These are phyloP conservation scores for Fusarium staphyleae DNA, from an alignment of 2,329 filamentous ascomycete species.

Conservation along the genomic window DNA sequence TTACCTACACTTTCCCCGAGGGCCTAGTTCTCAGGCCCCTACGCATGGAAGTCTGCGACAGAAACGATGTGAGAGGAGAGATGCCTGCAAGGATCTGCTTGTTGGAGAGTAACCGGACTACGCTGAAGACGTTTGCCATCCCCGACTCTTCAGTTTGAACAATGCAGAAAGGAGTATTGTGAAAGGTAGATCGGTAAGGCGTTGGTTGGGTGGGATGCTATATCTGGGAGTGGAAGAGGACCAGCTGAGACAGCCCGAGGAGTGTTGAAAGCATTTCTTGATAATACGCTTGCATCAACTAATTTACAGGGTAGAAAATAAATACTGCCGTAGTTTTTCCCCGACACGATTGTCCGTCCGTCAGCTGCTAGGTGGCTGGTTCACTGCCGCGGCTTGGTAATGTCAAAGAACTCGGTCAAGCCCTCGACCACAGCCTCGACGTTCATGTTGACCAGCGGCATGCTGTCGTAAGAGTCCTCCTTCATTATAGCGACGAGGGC, in stretches of 20 bases:
- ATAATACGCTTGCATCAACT: conserved; percentile 32
- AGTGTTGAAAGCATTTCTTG: conserved; percentile 16
- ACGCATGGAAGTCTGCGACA: conserved; percentile 60
- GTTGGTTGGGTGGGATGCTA: neutral
- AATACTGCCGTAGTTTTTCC: neutral
- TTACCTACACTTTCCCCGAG: conserved; percentile 40
- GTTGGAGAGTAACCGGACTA: conserved; percentile 55
- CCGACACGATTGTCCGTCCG: neutral
- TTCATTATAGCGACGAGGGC: conserved; percentile 87
- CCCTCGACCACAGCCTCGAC: conserved; percentile 83
- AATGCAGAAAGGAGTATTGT: neutral
- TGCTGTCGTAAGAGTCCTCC: conserved; percentile 83
- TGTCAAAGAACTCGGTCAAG: conserved; percentile 79
- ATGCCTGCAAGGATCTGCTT: conserved; percentile 60
- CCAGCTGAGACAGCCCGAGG: neutral
- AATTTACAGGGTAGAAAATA: conserved; percentile 31
- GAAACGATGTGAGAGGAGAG: conserved; percentile 53
- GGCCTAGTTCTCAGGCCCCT: conserved; percentile 47
- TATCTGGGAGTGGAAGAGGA: neutral
- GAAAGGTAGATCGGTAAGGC: neutral
- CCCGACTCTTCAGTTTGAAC: conserved; percentile 12
- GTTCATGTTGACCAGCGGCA: conserved; percentile 86
- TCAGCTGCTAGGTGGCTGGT: neutral
- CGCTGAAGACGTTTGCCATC: conserved; percentile 57
- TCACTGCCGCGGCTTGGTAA: conserved; percentile 64